These are phyloP conservation scores for Bryoglossum gracile DNA, from an alignment of 495 filamentous ascomycete genomes.

Conservation along the genomic window DNA sequence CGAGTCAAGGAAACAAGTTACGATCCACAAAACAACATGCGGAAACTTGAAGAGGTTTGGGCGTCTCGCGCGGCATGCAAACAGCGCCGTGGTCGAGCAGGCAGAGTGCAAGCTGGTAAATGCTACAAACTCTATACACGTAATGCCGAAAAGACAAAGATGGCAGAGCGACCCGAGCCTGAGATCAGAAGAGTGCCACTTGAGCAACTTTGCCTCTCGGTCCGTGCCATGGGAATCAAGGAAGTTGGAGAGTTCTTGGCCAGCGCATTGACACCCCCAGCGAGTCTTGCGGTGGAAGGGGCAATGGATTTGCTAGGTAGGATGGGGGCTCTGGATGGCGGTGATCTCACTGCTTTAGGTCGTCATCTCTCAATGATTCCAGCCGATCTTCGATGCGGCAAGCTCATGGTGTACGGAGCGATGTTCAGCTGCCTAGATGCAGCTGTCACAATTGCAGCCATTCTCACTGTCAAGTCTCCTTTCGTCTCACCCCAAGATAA, in stretches of 20 bases:
- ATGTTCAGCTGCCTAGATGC: conserved; percentile 88
- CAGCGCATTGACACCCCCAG: conserved; percentile 82
- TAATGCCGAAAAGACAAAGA: conserved; percentile 67
- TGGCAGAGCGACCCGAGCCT: conserved; percentile 85
- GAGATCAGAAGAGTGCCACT: conserved; percentile 89
- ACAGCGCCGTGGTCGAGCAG: conserved; percentile 90
- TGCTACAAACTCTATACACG: conserved; percentile 96
- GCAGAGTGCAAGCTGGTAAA: conserved; percentile 79
- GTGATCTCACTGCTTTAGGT: conserved; percentile 82
- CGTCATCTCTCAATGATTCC: conserved; percentile 90
- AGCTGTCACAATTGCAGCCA: conserved; percentile 81
- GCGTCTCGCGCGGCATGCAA: conserved; percentile 92
- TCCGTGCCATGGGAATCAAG: conserved; percentile 85
- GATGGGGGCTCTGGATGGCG: conserved; percentile 81
- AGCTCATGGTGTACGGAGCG: conserved; percentile 91
- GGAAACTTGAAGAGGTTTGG: conserved; percentile 90
- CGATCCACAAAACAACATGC: conserved; percentile 88
- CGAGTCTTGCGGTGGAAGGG: conserved; percentile 73
- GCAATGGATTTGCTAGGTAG: conserved; percentile 69
- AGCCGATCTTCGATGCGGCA: conserved; percentile 85
- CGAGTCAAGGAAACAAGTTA: conserved; percentile 95
- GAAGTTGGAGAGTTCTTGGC: conserved; percentile 76
- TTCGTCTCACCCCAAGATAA: conserved; percentile 77
- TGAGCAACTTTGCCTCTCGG: conserved; percentile 88
- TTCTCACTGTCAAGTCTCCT: conserved; percentile 75